phyloP scores from a whole-genome alignment of 371 early-diverging fungal genomes.

The Phascolomyces articulosus region DNA sequence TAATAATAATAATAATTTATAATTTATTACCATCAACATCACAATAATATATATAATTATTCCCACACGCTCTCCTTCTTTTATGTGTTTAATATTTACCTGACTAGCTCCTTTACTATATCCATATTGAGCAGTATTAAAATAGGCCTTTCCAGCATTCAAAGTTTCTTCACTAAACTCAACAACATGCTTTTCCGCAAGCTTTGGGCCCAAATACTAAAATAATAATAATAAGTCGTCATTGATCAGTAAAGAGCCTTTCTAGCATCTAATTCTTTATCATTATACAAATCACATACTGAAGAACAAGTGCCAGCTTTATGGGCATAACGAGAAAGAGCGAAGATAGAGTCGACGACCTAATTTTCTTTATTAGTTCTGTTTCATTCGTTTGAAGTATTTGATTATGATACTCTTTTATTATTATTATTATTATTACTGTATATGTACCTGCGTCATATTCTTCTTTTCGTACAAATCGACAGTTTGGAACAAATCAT shows the following conservation, averaged over 20 bases:
- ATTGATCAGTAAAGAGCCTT: background rate
- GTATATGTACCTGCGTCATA: slow-evolving; percentile 63
- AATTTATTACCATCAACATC: background rate
- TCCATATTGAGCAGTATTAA: slow-evolving; percentile 62
- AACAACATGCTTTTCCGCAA: slow-evolving; percentile 73
- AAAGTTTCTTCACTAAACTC: slow-evolving; percentile 71
- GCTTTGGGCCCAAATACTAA: slow-evolving; percentile 76
- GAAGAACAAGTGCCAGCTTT: slow-evolving; percentile 62
- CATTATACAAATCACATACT: slow-evolving; percentile 18
- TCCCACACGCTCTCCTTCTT: background rate
- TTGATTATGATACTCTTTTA: background rate
- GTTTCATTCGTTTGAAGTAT: background rate
- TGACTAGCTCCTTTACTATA: slow-evolving; percentile 64
- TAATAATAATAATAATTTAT: background rate
- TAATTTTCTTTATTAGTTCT: slow-evolving; percentile 9
- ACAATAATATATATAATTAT: too few relatives aligned
- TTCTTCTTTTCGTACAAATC: slow-evolving; percentile 92
- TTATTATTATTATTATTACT: too few relatives aligned
- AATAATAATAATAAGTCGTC: background rate
- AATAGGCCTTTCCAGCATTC: slow-evolving; percentile 59
- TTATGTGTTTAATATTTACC: slow-evolving; percentile 15
- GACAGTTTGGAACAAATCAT: slow-evolving; percentile 89
- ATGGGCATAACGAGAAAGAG: slow-evolving; percentile 82
- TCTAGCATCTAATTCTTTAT: background rate
- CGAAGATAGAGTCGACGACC: slow-evolving; percentile 77